A percentile compares a stretch with the other conserved stretches of the same genome.
Evolutionary conservation across 176 grass and related monocot species (phyloP).

Genomic region (Puccinellia tenuiflora): DNA sequence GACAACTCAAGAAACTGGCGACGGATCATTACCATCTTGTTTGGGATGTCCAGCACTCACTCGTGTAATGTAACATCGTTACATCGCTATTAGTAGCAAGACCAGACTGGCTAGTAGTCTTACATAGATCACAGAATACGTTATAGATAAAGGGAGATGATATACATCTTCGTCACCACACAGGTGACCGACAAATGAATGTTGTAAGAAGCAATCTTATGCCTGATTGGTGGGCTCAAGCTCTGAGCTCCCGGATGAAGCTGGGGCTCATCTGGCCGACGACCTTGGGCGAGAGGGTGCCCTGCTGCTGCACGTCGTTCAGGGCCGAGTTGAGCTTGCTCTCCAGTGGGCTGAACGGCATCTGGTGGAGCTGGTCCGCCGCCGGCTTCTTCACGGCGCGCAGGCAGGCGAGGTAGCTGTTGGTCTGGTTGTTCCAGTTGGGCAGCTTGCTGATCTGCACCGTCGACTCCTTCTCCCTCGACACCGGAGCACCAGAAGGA

Average conservation of each 20-base stretch:
- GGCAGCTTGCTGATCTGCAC: constrained; percentile 58
- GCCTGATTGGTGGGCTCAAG: background rate
- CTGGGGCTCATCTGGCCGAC: constrained; percentile 34
- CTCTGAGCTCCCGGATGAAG: constrained; percentile 45
- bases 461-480: constrained; percentile 56
- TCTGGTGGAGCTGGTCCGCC: constrained; percentile 33
- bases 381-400: constrained; percentile 41
- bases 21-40: background rate
- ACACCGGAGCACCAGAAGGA: constrained; percentile 66
- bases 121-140: background rate
- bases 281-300: constrained; percentile 16
- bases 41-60: background rate
- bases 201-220: background rate
- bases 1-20: background rate
- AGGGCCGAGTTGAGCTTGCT: constrained; percentile 57
- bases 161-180: background rate
- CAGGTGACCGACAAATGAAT: background rate
- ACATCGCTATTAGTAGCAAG: background rate
- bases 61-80: background rate
- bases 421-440: constrained; percentile 56
- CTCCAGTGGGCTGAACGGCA: constrained; percentile 69
- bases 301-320: background rate
- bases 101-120: background rate
- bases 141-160: background rate
- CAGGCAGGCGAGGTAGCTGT: constrained; percentile 62